Evolutionary conservation across 2,329 filamentous ascomycete genomes (phyloP).

Genomic region (Aspergillus unguis): DNA sequence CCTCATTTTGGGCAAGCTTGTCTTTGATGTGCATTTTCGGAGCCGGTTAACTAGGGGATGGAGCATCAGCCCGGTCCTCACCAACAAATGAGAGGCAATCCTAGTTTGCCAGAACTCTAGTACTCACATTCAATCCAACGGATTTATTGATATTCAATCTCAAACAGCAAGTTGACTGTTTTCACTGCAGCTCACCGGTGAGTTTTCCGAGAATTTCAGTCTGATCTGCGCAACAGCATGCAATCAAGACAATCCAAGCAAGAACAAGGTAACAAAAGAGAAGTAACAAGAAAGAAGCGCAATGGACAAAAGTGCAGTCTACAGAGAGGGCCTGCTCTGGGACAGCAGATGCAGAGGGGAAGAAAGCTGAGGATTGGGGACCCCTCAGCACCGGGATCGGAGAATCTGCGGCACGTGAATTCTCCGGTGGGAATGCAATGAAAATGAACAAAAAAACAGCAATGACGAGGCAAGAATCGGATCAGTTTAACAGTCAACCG

Average conservation of each 20-base stretch:
- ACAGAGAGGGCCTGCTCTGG: conserved; percentile 8
- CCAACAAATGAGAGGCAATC: too few relatives aligned
- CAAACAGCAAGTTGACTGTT: not conserved
- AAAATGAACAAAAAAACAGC: conserved; percentile 6
- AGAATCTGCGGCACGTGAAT: conserved; percentile 26
- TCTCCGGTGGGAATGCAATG: conserved; percentile 6
- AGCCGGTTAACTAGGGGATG: conserved; percentile 14
- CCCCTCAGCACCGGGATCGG: conserved; percentile 25
- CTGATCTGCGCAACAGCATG: conserved; percentile 5
- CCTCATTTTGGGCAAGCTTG: conserved; percentile 79
- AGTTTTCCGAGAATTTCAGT: not conserved
- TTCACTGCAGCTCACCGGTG: not conserved
- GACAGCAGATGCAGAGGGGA: conserved; percentile 5
- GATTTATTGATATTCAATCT: not conserved
- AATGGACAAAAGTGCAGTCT: conserved; percentile 7
- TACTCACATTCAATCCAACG: not conserved
- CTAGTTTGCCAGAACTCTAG: not conserved
- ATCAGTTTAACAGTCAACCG: not conserved
- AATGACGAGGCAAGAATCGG: not conserved
- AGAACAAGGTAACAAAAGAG: conserved; percentile 1
- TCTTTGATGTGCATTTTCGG: conserved; percentile 88
- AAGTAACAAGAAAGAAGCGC: conserved; percentile 2
- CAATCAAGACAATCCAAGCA: not conserved
- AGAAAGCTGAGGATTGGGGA: not conserved
- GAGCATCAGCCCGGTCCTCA: not conserved